Evolutionary conservation across 345 rosid species (phyloP).

Genomic region (Dovyalis caffra): DNA sequence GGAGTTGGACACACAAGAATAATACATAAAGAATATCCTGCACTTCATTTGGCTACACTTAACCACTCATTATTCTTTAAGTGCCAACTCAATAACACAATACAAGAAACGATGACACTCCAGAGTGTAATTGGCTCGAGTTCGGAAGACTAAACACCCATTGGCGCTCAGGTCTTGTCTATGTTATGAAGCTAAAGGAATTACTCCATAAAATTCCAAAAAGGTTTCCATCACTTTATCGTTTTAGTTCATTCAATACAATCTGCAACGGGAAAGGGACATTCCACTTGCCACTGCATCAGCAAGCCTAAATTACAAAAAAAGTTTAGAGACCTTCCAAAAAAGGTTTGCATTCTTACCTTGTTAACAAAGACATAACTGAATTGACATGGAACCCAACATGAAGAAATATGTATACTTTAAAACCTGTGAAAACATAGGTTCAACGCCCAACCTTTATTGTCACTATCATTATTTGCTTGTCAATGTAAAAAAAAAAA

Average conservation of each 20-base stretch:
- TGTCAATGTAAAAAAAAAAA: slow-evolving; percentile 14
- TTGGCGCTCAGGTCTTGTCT: background rate
- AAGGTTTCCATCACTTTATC: background rate
- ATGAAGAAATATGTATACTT: background rate
- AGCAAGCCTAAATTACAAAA: background rate
- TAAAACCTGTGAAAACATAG: slow-evolving; percentile 4
- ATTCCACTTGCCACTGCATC: background rate
- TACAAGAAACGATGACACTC: background rate
- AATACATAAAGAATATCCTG: background rate
- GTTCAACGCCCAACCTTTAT: background rate
- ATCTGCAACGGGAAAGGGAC: background rate
- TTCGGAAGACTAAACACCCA: background rate
- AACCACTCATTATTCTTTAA: background rate
- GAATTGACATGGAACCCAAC: background rate
- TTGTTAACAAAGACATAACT: slow-evolving; percentile 3
- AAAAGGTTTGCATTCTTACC: background rate
- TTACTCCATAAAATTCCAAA: background rate
- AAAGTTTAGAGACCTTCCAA: background rate
- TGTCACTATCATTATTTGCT: slow-evolving; percentile 21
- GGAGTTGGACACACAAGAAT: background rate
- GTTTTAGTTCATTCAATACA: background rate
- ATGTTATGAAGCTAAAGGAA: too few species aligned
- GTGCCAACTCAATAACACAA: background rate
- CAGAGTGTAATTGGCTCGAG: too few species aligned
- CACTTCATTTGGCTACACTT: background rate